phyloP scores from a whole-genome alignment of 768 basidiomycete species.

The Chalciporus sphaerocephalus region DNA sequence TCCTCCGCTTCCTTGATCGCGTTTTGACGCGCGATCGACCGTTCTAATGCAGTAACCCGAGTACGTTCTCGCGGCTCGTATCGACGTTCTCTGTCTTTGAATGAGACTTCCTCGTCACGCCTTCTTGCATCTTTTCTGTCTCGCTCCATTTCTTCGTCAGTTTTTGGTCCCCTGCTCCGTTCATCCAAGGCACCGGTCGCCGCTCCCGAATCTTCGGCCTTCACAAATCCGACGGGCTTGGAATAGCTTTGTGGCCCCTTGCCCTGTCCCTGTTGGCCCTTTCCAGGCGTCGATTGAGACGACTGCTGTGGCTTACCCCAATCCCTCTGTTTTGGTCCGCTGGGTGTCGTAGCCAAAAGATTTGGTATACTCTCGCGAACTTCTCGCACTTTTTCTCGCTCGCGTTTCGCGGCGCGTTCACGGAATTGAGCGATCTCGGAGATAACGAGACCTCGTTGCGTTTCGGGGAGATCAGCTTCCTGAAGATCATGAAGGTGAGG shows the following conservation, averaged over 20 bases:
- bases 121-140: conserved; percentile 72
- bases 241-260: conserved; percentile 72
- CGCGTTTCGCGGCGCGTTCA: conserved; percentile 87
- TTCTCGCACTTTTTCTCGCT: conserved; percentile 84
- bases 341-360: conserved; percentile 44
- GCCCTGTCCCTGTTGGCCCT: conserved; percentile 50
- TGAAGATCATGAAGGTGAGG: conserved; percentile 96
- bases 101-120: conserved; percentile 79
- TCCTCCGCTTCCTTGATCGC: conserved; percentile 74
- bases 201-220: conserved; percentile 49
- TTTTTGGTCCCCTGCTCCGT: conserved; percentile 46
- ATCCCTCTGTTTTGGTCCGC: conserved; percentile 72
- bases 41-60: conserved; percentile 72
- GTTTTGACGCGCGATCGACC: conserved; percentile 68
- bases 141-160: conserved; percentile 85
- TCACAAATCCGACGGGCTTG: conserved; percentile 82
- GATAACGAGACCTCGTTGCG: conserved; percentile 85
- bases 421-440: conserved; percentile 96
- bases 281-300: conserved; percentile 33
- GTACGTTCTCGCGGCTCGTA: conserved; percentile 87
- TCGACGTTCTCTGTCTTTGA: conserved; percentile 87
- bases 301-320: conserved; percentile 59
- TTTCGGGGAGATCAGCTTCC: conserved; percentile 95
- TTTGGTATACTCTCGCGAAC: conserved; percentile 55
- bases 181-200: conserved; percentile 34